Percentiles rank a stretch among this genome's conserved stretches.
Evolutionary conservation across 2,329 filamentous ascomycete genomes (phyloP).

Genomic region (Ascomycota sp.): DNA sequence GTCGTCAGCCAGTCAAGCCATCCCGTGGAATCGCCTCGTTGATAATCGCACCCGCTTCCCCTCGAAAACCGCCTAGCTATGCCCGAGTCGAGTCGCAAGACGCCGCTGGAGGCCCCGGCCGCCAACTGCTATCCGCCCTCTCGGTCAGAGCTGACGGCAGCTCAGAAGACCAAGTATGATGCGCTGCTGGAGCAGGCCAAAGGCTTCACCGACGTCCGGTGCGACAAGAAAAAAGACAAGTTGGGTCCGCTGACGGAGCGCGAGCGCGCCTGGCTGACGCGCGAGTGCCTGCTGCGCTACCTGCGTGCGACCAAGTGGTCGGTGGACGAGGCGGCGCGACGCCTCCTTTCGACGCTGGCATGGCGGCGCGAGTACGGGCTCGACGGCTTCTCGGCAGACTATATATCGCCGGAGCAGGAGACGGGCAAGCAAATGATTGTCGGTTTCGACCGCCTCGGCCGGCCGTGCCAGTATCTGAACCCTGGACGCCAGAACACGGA

Average conservation of each 20-base stretch:
- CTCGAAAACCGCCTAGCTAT: too few species aligned
- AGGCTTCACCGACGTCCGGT: constrained; percentile 44
- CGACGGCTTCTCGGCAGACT: constrained; percentile 57
- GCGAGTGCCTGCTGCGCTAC: constrained; percentile 82
- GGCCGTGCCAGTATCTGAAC: constrained; percentile 82
- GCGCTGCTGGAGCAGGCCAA: constrained; percentile 50
- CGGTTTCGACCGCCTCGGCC: constrained; percentile 66
- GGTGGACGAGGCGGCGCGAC: constrained; percentile 51
- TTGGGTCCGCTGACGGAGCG: constrained; percentile 49
- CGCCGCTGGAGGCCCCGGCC: constrained; percentile 37
- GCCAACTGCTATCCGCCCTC: constrained; percentile 35
- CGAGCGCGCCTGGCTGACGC: constrained; percentile 79
- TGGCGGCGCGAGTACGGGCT: constrained; percentile 88
- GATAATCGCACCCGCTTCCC: too few species aligned
- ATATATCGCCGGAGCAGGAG: constrained; percentile 85
- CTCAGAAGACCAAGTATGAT: constrained; percentile 69
- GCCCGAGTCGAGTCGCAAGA: constrained; percentile 15
- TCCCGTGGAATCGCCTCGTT: too few species aligned
- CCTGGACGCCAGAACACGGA: constrained; percentile 88
- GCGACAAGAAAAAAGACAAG: constrained; percentile 34
- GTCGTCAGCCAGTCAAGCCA: too few species aligned
- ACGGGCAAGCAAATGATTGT: constrained; percentile 87
- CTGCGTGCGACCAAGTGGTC: constrained; percentile 88
- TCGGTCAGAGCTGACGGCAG: constrained; percentile 42
- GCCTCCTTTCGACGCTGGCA: constrained; percentile 59